Conservation (phyloP, 345 rosid genomes). For the Cochlearia excelsa region DNA sequence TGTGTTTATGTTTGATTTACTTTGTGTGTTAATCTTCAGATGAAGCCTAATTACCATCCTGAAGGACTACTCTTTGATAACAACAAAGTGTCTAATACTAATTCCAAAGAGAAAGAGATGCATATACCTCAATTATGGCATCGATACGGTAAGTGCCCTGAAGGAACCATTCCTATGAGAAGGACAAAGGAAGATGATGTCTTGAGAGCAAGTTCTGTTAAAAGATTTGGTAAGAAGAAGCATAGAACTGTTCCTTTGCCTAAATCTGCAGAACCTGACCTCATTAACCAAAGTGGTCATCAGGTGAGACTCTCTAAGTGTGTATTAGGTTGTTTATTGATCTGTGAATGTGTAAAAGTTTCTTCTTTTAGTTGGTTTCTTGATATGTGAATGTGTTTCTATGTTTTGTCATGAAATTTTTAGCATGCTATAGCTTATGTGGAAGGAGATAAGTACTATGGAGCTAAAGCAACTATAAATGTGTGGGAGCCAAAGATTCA, state of each 20-base stretch:
- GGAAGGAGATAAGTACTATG: conserved; percentile 82
- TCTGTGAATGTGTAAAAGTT: neutral
- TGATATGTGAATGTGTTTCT: conserved; percentile 20
- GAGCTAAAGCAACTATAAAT: conserved; percentile 93
- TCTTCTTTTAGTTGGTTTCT: conserved; percentile 3
- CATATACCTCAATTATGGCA: conserved; percentile 85
- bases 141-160: conserved; percentile 54
- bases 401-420: neutral
- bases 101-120: conserved; percentile 50
- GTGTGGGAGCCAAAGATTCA: conserved; percentile 99
- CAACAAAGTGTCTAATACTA: conserved; percentile 46
- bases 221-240: conserved; percentile 80
- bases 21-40: conserved; percentile 39
- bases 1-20: neutral
- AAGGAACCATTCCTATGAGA: conserved; percentile 64
- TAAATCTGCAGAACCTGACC: conserved; percentile 81
- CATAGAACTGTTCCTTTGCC: conserved; percentile 71
- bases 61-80: conserved; percentile 76
- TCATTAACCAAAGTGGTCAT: conserved; percentile 81
- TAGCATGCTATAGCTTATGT: conserved; percentile 97
- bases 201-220: conserved; percentile 66
- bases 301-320: conserved; percentile 44
- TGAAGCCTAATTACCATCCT: conserved; percentile 84
- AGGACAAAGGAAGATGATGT: conserved; percentile 66
- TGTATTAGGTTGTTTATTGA: no score